These are phyloP conservation scores for Lentinula edodes DNA, from an alignment of 768 basidiomycete species.

Conservation along the genomic window DNA sequence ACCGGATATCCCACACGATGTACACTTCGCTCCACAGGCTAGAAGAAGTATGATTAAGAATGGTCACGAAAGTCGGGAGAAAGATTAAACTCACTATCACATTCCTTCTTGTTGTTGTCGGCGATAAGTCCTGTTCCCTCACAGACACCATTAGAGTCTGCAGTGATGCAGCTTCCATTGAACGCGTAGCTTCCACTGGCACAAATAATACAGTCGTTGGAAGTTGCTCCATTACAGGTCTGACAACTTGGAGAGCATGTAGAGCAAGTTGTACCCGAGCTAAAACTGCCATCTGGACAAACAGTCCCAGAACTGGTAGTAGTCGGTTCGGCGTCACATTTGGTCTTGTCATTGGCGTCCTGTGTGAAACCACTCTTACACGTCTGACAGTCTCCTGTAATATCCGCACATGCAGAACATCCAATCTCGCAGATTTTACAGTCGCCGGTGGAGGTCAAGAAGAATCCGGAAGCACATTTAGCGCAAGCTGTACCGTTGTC, in stretches of 20 bases:
- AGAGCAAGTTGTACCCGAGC: conserved; percentile 44
- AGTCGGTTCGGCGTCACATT: conserved; percentile 51
- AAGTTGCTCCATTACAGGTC: conserved; percentile 64
- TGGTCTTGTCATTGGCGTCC: conserved; percentile 58
- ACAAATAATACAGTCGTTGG: conserved; percentile 70
- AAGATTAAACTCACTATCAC: conserved; percentile 60
- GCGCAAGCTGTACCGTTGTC: conserved; percentile 74
- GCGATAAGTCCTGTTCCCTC: conserved; percentile 63
- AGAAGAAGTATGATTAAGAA: conserved; percentile 6
- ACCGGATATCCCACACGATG: conserved; percentile 66
- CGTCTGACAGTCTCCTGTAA: conserved; percentile 62
- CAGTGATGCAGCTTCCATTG: conserved; percentile 65
- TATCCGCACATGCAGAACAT: conserved; percentile 64
- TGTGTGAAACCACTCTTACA: conserved; percentile 71
- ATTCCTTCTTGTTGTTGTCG: conserved; percentile 78
- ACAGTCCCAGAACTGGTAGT: conserved; percentile 43
- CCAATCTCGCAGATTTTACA: conserved; percentile 74
- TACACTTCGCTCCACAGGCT: conserved; percentile 85
- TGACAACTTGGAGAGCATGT: conserved; percentile 61
- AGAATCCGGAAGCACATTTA: conserved; percentile 71
- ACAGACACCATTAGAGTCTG: conserved; percentile 69
- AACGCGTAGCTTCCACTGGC: conserved; percentile 54
- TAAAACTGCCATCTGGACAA: conserved; percentile 68
- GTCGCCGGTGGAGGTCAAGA: conserved; percentile 60
- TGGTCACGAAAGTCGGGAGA: not conserved